phyloP scores from a whole-genome alignment of 176 grass and related monocot species.

The Alopecurus myosuroides region DNA sequence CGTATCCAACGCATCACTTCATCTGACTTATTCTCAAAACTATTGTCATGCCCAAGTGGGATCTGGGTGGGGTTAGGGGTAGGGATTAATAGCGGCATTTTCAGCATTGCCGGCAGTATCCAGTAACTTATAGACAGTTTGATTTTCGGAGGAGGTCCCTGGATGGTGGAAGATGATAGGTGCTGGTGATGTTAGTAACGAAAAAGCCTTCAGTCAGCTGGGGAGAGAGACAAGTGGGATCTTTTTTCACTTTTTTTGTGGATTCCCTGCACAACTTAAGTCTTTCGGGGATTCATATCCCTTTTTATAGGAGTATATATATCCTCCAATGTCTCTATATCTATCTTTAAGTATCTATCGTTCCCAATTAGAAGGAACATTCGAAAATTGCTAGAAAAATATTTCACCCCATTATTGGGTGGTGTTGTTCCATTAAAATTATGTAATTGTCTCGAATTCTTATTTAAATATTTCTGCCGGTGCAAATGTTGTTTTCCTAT shows the following conservation, averaged over 20 bases:
- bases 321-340: not conserved
- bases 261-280: not conserved
- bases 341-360: not conserved
- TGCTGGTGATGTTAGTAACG: not conserved
- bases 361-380: conserved; percentile 15
- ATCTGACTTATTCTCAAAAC: conserved; percentile 25
- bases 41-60: too few species aligned
- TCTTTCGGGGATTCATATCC: not conserved
- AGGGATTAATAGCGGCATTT: conserved; percentile 27
- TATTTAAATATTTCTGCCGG: not conserved
- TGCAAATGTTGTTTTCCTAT: not conserved
- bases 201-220: not conserved
- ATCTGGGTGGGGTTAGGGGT: too few species aligned
- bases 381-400: not conserved
- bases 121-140: conserved; percentile 11
- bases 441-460: not conserved
- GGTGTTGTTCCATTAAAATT: not conserved
- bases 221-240: conserved; percentile 18
- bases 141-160: conserved; percentile 22
- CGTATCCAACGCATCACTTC: conserved; percentile 82
- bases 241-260: conserved; percentile 8
- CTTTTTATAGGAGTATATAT: conserved; percentile 20
- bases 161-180: conserved; percentile 8
- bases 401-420: not conserved
- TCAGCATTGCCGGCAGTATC: conserved; percentile 26